Evolutionary conservation across 2,329 filamentous ascomycete genomes (phyloP).

Genomic region (Anthostomella pinea): DNA sequence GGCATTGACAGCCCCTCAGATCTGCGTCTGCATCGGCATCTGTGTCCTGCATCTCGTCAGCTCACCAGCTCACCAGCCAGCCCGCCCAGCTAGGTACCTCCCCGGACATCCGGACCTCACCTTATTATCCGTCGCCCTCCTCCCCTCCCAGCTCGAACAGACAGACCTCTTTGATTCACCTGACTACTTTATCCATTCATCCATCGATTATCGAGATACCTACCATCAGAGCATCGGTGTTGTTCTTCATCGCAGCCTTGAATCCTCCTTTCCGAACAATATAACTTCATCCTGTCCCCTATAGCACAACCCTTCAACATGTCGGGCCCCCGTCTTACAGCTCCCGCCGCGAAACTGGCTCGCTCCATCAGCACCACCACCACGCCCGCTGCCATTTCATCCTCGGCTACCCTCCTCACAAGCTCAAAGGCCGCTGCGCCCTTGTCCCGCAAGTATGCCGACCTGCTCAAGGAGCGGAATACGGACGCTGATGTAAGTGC

Average conservation of each 20-base stretch:
- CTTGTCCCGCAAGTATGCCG: conserved; percentile 34
- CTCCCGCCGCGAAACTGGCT: conserved; percentile 29
- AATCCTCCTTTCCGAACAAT: neutral
- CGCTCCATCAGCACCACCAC: conserved; percentile 32
- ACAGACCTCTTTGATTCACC: neutral
- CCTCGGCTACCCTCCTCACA: conserved; percentile 27
- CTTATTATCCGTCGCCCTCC: conserved; percentile 3
- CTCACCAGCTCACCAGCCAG: too few relatives aligned
- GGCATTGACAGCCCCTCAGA: too few relatives aligned
- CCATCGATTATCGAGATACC: neutral
- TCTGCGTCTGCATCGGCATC: conserved; percentile 7
- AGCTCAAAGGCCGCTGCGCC: conserved; percentile 27
- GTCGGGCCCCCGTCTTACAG: conserved; percentile 32
- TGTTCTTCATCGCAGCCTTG: neutral
- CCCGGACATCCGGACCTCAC: conserved; percentile 14
- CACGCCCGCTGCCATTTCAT: conserved; percentile 19
- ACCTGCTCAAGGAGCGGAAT: conserved; percentile 34
- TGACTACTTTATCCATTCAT: neutral
- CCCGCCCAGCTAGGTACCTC: too few relatives aligned
- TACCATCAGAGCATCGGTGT: neutral
- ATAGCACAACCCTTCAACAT: conserved; percentile 15
- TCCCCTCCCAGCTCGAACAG: conserved; percentile 1
- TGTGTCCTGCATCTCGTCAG: neutral
- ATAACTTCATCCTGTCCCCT: neutral
- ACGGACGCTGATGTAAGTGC: conserved; percentile 31